Evolutionary conservation across 768 basidiomycete species (phyloP).

Genomic region (Pleurotus citrinopileatus): DNA sequence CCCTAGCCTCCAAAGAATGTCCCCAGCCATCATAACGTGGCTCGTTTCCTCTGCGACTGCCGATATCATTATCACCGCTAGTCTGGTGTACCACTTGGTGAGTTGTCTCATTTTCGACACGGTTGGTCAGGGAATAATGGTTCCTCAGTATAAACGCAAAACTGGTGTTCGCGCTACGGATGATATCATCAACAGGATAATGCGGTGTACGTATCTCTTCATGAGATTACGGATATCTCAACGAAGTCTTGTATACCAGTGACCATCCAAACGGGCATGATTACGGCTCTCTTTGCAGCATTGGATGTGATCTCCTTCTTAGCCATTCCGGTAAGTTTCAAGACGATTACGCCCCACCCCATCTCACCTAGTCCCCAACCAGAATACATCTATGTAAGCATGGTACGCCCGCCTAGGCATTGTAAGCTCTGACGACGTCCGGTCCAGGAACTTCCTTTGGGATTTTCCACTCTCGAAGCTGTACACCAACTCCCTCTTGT

Average conservation of each 20-base stretch:
- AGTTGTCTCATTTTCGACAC: background rate
- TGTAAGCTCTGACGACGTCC: no score
- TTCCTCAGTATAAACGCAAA: background rate
- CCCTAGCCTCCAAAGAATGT: background rate
- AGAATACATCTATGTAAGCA: slow-evolving; percentile 5
- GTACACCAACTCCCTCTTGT: slow-evolving; percentile 12
- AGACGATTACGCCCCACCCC: background rate
- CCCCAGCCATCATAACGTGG: slow-evolving; percentile 7
- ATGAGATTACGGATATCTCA: background rate
- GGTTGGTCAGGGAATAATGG: no score
- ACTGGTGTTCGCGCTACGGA: slow-evolving; percentile 5
- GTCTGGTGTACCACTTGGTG: slow-evolving; percentile 9
- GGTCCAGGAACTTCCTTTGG: slow-evolving; percentile 12
- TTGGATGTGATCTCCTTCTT: slow-evolving; percentile 8
- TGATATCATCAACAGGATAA: slow-evolving; percentile 9
- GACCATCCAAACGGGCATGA: slow-evolving; percentile 11
- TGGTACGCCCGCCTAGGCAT: background rate
- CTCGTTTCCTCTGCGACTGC: slow-evolving; percentile 7
- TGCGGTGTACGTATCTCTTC: background rate
- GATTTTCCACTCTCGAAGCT: slow-evolving; percentile 12
- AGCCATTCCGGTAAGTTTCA: background rate
- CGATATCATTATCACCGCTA: slow-evolving; percentile 10
- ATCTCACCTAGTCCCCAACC: background rate
- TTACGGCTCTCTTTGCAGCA: slow-evolving; percentile 3
- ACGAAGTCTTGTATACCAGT: slow-evolving; percentile 3